These are phyloP conservation scores for Oemleria cerasiformis DNA, from an alignment of 306 rosid genomes.

Conservation along the genomic window DNA sequence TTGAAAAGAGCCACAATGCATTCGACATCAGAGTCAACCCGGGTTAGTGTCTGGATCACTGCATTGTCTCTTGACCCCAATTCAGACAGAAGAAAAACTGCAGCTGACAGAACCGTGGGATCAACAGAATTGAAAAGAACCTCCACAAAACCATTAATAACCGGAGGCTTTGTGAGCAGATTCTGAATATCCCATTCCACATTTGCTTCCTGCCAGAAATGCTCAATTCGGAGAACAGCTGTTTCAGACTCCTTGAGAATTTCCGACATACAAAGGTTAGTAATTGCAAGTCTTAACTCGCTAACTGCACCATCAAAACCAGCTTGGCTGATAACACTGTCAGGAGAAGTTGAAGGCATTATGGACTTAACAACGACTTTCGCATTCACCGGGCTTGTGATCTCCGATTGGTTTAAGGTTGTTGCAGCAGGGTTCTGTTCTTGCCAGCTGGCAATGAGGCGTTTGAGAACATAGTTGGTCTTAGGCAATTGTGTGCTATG, in stretches of 20 bases:
- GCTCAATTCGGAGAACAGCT: conserved; percentile 72
- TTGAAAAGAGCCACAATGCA: conserved; percentile 64
- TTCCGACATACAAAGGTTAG: conserved; percentile 68
- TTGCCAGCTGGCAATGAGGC: conserved; percentile 85
- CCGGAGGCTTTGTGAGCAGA: conserved; percentile 68
- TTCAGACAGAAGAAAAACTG: conserved; percentile 77
- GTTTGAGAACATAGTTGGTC: conserved; percentile 87
- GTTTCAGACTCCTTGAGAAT: conserved; percentile 72
- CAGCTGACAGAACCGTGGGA: conserved; percentile 52
- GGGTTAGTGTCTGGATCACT: conserved; percentile 71
- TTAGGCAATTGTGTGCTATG: conserved; percentile 72
- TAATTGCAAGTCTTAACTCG: conserved; percentile 58
- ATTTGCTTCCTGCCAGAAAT: conserved; percentile 62
- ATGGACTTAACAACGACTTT: conserved; percentile 27
- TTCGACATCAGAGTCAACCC: conserved; percentile 77
- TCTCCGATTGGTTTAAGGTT: conserved; percentile 30
- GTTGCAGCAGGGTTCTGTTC: conserved; percentile 51
- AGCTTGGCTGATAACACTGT: conserved; percentile 56
- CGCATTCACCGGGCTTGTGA: conserved; percentile 28
- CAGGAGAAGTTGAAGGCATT: conserved; percentile 59
- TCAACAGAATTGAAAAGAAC: conserved; percentile 75
- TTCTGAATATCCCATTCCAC: conserved; percentile 49
- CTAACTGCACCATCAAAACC: conserved; percentile 50
- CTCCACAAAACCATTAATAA: conserved; percentile 80
- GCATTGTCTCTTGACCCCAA: conserved; percentile 62